Base-by-base conservation (phyloP, 768 basidiomycete species). In the Serendipita sp. region DNA sequence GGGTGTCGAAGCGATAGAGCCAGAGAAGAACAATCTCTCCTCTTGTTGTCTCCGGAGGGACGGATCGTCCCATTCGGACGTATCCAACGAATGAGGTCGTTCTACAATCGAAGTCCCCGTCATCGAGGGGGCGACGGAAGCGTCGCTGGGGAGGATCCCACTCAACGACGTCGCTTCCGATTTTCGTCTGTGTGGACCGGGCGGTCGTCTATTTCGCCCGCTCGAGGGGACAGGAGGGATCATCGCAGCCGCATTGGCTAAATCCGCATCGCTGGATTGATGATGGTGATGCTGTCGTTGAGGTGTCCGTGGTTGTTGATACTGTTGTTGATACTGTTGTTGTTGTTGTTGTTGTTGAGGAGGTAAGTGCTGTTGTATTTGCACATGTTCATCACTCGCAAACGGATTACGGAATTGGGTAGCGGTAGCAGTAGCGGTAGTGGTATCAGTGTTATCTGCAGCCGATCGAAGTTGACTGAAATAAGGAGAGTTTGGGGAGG, bases 91-190 rank as follows among this genome's bases (percentile, higher is more conserved):
- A 28, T 3, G 24, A 15, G 28, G 28, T 16, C 28, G 56, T 24
- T 53, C 48, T 10, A 35, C 56, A n/a, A 60, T 60, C 18, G 56
- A 60, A 8, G 56, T 60, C 16, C 56, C 56, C 16, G 56, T 60
- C 5, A 15, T 32, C 24, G 56, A 60, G n/a, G 16, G 3, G 4
- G 56, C 18, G 35, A 24, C 24, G 24, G 56, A 60, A 10, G 10
- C 34, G 2, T 60, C 56, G n/a, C 56, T 60, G 3, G 56, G 56
- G 1, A 32, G 2, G 2, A 60, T 60, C 16, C 28, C 56, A 37
- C 34, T 37, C 24, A 60, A 35, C 16, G 56, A 60, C 16, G 24
- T 60, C 16, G 56, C 56, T 35, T 60, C 56, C 16, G 56, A 60
- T 35, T 60, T 60, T 8, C 56, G 24, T n/a, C 56, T 51, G 48